phyloP scores from a whole-genome alignment of 305 asterid species.

The Fraxinus ornus region DNA sequence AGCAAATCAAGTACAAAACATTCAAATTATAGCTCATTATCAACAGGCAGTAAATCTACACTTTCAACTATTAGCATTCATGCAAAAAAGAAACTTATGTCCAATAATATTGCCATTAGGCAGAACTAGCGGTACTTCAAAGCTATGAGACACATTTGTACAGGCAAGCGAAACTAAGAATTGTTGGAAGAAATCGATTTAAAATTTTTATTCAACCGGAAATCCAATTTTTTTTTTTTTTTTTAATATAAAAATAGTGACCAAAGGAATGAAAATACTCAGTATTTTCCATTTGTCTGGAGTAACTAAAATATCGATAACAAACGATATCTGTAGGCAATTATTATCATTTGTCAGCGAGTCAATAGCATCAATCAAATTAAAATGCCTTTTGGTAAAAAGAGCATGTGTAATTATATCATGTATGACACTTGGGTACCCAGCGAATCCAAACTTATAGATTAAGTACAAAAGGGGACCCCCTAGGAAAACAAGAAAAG shows the following conservation, averaged over 20 bases:
- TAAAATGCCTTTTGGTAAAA: neutral
- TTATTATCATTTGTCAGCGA: neutral
- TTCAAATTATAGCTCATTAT: neutral
- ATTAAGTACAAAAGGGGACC: neutral
- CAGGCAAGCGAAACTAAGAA: neutral
- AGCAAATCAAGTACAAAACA: conserved; percentile 1
- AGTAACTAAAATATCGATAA: neutral
- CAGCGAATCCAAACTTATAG: neutral
- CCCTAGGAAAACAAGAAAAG: neutral
- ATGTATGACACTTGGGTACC: neutral
- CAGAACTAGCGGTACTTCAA: neutral
- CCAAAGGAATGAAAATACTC: neutral
- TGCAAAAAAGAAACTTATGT: neutral
- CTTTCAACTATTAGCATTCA: neutral
- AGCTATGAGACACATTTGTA: neutral
- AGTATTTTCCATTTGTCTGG: neutral
- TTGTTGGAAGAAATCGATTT: neutral
- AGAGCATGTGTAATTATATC: neutral
- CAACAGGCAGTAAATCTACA: neutral
- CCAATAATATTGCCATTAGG: neutral
- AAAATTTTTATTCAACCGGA: neutral
- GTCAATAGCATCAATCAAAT: neutral
- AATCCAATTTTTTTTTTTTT: neutral
- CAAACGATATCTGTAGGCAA: neutral
- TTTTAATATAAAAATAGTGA: neutral